phyloP scores from a whole-genome alignment of 1,284 basidiomycete genomes.

The Heterobasidion annosum region DNA sequence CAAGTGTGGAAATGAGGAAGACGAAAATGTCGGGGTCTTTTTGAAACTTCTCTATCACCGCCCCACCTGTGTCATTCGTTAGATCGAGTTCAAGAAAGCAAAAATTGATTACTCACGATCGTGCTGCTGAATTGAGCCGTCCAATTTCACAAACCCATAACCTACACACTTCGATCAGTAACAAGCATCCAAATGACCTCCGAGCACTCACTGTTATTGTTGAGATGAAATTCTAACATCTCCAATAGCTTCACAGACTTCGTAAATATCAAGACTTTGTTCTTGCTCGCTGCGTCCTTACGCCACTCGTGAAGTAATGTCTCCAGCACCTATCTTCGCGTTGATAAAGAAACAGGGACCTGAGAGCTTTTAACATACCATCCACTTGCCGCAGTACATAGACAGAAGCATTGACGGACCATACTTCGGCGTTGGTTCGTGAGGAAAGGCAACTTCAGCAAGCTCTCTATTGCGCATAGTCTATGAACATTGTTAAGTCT shows the following conservation, averaged over 20 bases:
- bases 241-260: conserved; percentile 78
- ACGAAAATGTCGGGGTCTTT: conserved; percentile 64
- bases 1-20: conserved; percentile 74
- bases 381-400: conserved; percentile 80
- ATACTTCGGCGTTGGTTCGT: conserved; percentile 46
- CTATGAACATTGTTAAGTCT: conserved; percentile 22
- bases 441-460: conserved; percentile 46
- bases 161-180: conserved; percentile 23
- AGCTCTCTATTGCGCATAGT: conserved; percentile 50
- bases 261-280: conserved; percentile 82
- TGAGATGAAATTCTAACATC: conserved; percentile 69
- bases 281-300: conserved; percentile 30
- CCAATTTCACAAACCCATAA: conserved; percentile 61
- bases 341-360: neutral
- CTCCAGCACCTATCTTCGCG: conserved; percentile 45
- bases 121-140: conserved; percentile 57
- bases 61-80: conserved; percentile 49
- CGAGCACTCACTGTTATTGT: conserved; percentile 32
- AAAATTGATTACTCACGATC: conserved; percentile 42
- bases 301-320: conserved; percentile 58
- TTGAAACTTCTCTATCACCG: conserved; percentile 75
- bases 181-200: neutral
- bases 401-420: conserved; percentile 50
- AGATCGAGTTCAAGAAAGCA: neutral
- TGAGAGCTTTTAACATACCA: conserved; percentile 30